Percentiles rank a stretch among this genome's conserved stretches.
Conservation (phyloP, 257 asterid genomes). For the Solanum verrucosum region DNA sequence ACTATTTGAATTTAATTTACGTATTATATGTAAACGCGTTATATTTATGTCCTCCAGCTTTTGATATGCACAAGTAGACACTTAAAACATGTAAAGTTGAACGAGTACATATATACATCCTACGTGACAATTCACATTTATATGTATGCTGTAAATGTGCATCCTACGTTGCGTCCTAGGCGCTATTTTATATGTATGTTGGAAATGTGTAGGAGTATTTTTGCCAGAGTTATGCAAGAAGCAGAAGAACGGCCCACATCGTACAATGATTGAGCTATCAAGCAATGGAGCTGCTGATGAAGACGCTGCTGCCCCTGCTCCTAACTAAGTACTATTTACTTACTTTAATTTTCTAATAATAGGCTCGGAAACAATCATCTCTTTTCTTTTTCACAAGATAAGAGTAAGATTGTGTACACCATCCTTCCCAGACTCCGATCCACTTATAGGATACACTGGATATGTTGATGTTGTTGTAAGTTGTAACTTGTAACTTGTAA, state of each 20-base stretch:
- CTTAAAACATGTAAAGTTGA: too few relatives aligned
- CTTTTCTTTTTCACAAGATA: background rate
- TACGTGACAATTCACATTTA: too few relatives aligned
- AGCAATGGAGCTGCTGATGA: conserved; percentile 40
- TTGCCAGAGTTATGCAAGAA: conserved; percentile 53
- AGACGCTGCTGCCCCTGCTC: background rate
- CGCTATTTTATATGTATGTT: background rate
- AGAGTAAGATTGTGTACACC: background rate
- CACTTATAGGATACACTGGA: background rate
- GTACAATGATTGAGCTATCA: conserved; percentile 51
- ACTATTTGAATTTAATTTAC: background rate
- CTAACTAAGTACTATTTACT: background rate
- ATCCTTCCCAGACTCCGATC: fast-evolving
- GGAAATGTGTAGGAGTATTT: conserved; percentile 35
- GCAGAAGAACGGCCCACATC: conserved; percentile 40
- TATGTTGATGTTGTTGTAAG: background rate
- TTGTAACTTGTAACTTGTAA: background rate
- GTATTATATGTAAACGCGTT: too few relatives aligned
- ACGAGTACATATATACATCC: too few relatives aligned
- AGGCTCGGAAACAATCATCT: background rate
- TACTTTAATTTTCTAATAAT: background rate
- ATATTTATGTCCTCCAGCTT: too few relatives aligned
- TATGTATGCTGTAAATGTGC: too few relatives aligned
- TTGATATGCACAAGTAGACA: too few relatives aligned
- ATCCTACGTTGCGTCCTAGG: too few relatives aligned